phyloP scores from a whole-genome alignment of 2,329 filamentous ascomycete species.

The Hymenoscyphus occultus region DNA sequence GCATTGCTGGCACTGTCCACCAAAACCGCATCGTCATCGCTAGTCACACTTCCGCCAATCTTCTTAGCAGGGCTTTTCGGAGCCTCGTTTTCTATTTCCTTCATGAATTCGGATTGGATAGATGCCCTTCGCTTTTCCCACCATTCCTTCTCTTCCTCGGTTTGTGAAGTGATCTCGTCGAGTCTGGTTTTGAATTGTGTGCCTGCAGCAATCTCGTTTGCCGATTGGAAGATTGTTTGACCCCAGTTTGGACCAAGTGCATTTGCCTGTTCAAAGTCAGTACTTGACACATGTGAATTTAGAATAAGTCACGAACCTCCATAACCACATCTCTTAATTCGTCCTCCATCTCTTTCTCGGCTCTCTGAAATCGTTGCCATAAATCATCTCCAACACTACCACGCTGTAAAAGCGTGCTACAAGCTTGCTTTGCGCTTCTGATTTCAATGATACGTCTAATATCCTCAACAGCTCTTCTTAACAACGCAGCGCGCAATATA shows the following conservation, averaged over 20 bases:
- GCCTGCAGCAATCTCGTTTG: slow-evolving; percentile 93
- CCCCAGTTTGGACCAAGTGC: slow-evolving; percentile 87
- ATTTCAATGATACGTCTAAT: slow-evolving; percentile 89
- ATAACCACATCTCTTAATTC: slow-evolving; percentile 91
- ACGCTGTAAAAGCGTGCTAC: slow-evolving; percentile 77
- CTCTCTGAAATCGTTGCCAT: slow-evolving; percentile 86
- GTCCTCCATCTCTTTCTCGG: slow-evolving; percentile 96
- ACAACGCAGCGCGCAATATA: slow-evolving; percentile 80
- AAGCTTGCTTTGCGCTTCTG: slow-evolving; percentile 81
- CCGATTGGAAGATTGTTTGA: slow-evolving; percentile 92
- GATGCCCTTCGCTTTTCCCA: slow-evolving; percentile 80
- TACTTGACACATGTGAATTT: not conserved
- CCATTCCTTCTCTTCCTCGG: slow-evolving; percentile 77
- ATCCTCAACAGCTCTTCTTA: slow-evolving; percentile 87
- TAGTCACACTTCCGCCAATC: slow-evolving; percentile 40
- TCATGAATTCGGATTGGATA: slow-evolving; percentile 77
- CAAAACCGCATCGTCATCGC: slow-evolving; percentile 73
- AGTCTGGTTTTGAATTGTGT: slow-evolving; percentile 70
- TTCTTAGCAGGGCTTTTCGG: not conserved
- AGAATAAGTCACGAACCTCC: slow-evolving; percentile 61
- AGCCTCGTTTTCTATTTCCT: slow-evolving; percentile 49
- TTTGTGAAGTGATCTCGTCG: slow-evolving; percentile 69
- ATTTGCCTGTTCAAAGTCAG: slow-evolving; percentile 66
- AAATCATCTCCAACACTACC: slow-evolving; percentile 95
- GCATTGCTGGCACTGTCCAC: slow-evolving; percentile 52